phyloP scores from a whole-genome alignment of 306 rosid species.

The Casuarina equisetifolia region DNA sequence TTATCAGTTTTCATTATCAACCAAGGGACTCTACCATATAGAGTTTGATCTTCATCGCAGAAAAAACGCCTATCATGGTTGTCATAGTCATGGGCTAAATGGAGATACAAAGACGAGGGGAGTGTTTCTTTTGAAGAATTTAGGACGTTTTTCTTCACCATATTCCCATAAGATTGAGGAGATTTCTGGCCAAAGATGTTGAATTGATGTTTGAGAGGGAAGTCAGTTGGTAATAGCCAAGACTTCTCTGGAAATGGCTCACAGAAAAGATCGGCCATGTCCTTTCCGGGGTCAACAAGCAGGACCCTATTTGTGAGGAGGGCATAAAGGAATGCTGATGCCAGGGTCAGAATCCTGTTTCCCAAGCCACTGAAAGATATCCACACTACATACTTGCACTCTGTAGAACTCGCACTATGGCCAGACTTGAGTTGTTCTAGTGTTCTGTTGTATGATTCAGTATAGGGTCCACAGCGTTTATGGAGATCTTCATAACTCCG shows the following conservation, averaged over 20 bases:
- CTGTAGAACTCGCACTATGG: conserved; percentile 27
- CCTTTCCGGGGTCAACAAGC: conserved; percentile 71
- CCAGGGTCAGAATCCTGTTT: conserved; percentile 65
- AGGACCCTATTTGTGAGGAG: conserved; percentile 68
- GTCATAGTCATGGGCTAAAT: conserved; percentile 64
- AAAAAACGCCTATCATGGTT: conserved; percentile 76
- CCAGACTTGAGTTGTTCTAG: conserved; percentile 54
- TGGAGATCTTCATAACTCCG: conserved; percentile 61
- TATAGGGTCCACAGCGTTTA: conserved; percentile 66
- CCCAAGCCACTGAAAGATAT: conserved; percentile 75
- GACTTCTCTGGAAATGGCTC: conserved; percentile 73
- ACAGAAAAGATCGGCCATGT: conserved; percentile 65
- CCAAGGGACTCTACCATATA: conserved; percentile 54
- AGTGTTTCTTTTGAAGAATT: conserved; percentile 19
- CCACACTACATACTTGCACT: conserved; percentile 66
- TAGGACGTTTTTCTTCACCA: conserved; percentile 43
- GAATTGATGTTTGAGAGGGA: conserved; percentile 46
- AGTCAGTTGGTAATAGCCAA: conserved; percentile 68
- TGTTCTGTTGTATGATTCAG: conserved; percentile 55
- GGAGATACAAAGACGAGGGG: conserved; percentile 56
- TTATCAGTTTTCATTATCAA: conserved; percentile 67
- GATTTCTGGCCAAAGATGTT: conserved; percentile 44
- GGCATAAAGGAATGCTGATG: conserved; percentile 70
- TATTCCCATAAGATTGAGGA: conserved; percentile 55
- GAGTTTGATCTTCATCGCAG: conserved; percentile 61